Conservation (phyloP, 179 eudicot genomes). For the Spinacia oleracea region DNA sequence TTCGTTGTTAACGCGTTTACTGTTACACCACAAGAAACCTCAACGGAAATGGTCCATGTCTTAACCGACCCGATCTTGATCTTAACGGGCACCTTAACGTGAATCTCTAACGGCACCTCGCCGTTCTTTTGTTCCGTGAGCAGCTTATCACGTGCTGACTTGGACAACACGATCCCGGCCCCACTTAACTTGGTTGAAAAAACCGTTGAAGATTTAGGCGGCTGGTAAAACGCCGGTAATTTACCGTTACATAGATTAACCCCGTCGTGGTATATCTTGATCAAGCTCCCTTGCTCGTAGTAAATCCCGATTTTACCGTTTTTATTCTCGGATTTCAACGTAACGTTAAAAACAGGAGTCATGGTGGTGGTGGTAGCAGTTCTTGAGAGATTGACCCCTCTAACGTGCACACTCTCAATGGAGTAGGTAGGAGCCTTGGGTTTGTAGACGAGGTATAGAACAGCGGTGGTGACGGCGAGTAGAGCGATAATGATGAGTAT, state of each 20-base stretch:
- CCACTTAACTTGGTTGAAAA: conserved; percentile 53
- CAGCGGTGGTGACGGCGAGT: conserved; percentile 43
- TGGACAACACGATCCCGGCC: conserved; percentile 49
- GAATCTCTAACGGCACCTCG: conserved; percentile 56
- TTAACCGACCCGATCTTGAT: conserved; percentile 62
- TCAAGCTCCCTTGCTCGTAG: conserved; percentile 49
- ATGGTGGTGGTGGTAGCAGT: conserved; percentile 24
- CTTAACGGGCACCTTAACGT: conserved; percentile 61
- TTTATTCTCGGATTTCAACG: conserved; percentile 51
- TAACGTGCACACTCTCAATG: conserved; percentile 43
- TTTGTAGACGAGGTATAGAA: conserved; percentile 70
- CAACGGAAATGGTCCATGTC: conserved; percentile 67
- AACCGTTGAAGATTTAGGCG: conserved; percentile 51
- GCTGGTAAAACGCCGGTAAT: conserved; percentile 72
- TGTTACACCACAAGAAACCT: conserved; percentile 55
- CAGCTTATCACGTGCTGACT: conserved; percentile 38
- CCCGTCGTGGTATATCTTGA: conserved; percentile 44
- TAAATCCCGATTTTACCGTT: conserved; percentile 68
- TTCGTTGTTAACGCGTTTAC: conserved; percentile 47
- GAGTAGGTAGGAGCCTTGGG: conserved; percentile 64
- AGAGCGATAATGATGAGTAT: conserved; percentile 43
- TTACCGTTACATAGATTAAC: conserved; percentile 49
- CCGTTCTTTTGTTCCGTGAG: conserved; percentile 34
- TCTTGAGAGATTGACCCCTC: conserved; percentile 56
- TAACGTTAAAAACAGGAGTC: conserved; percentile 64